These are phyloP conservation scores for Aspergillus unguis DNA, from an alignment of 2,329 filamentous ascomycete species.

Conservation along the genomic window DNA sequence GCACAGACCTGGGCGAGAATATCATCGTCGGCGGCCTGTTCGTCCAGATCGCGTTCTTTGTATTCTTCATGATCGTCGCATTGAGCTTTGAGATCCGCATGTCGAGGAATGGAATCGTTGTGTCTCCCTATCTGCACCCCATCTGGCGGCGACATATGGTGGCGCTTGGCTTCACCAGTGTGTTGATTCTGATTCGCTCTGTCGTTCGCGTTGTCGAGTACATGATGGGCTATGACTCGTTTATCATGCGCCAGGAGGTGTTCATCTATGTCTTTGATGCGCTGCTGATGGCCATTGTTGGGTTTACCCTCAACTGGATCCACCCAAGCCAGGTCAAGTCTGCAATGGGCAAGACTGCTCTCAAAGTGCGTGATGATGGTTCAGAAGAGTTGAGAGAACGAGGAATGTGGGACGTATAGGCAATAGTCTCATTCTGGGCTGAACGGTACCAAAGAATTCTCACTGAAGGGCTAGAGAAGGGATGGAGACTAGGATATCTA, in stretches of 20 bases:
- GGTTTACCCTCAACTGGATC: slow-evolving; percentile 22
- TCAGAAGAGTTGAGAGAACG: slow-evolving; percentile 5
- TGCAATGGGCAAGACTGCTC: slow-evolving; percentile 11
- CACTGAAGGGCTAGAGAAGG: too few relatives aligned
- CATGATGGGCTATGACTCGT: slow-evolving; percentile 28
- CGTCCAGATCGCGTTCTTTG: slow-evolving; percentile 32
- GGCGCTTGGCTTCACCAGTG: slow-evolving; percentile 24
- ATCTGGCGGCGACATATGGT: slow-evolving; percentile 39
- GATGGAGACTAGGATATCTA: too few relatives aligned
- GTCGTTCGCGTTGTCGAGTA: slow-evolving; percentile 33
- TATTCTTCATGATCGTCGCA: slow-evolving; percentile 27
- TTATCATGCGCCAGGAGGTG: slow-evolving; percentile 28
- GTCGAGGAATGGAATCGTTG: slow-evolving; percentile 28
- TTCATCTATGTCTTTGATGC: slow-evolving; percentile 35
- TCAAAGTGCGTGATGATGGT: too few relatives aligned
- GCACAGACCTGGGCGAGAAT: slow-evolving; percentile 22
- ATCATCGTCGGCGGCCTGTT: slow-evolving; percentile 32
- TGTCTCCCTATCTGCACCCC: slow-evolving; percentile 16
- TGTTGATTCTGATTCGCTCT: slow-evolving; percentile 29
- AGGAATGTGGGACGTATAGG: too few relatives aligned
- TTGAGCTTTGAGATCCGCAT: slow-evolving; percentile 27
- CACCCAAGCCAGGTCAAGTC: slow-evolving; percentile 26
- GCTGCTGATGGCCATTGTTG: slow-evolving; percentile 27
- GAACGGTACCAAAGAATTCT: too few relatives aligned
- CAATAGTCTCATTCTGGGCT: too few relatives aligned